Evolutionary conservation across 2,329 filamentous ascomycete species (phyloP).

Genomic region (Daldinia sp.): DNA sequence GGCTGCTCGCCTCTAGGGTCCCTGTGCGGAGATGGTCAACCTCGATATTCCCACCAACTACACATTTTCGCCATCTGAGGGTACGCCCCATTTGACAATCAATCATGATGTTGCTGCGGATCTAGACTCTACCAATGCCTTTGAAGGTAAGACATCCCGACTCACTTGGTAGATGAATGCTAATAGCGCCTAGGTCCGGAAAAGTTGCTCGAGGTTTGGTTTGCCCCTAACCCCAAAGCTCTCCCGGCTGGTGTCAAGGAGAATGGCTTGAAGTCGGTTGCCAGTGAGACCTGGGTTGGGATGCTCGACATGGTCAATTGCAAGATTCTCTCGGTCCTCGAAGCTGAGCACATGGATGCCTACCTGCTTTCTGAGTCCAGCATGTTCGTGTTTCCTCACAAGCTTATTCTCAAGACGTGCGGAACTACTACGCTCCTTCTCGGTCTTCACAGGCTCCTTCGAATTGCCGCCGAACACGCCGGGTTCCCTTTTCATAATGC

Average conservation of each 20-base stretch:
- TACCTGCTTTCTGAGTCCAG: constrained; percentile 98
- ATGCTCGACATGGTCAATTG: constrained; percentile 99
- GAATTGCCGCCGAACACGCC: constrained; percentile 87
- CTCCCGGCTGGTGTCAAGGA: constrained; percentile 78
- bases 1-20: constrained; percentile 44
- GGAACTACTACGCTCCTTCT: constrained; percentile 94
- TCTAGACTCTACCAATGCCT: constrained; percentile 94
- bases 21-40: constrained; percentile 80
- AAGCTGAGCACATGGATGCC: constrained; percentile 93
- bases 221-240: constrained; percentile 80
- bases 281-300: constrained; percentile 87
- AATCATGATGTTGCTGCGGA: constrained; percentile 94
- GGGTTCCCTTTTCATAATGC: constrained; percentile 88
- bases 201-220: constrained; percentile 99
- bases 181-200: constrained; percentile 76
- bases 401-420: constrained; percentile 98
- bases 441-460: constrained; percentile 88
- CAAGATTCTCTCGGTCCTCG: constrained; percentile 94
- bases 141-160: constrained; percentile 75
- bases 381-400: constrained; percentile 99
- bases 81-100: constrained; percentile 92
- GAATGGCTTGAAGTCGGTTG: constrained; percentile 86
- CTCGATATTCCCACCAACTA: constrained; percentile 83
- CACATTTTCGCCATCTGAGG: constrained; percentile 84
- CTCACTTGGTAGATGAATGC: not conserved